phyloP scores from a whole-genome alignment of 169 alveolate species.

The Plasmodium gonderi region DNA sequence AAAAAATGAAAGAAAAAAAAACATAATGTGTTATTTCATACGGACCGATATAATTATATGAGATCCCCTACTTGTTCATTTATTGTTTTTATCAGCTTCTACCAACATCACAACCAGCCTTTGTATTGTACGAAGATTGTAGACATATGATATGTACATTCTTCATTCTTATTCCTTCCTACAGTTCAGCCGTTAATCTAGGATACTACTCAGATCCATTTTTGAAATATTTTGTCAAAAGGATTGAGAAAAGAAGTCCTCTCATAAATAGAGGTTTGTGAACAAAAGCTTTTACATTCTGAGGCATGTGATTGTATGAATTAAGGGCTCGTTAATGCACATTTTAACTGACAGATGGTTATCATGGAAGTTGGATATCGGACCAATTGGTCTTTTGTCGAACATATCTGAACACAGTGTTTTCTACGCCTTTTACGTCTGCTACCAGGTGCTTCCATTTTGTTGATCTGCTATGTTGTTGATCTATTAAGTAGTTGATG shows the following conservation, averaged over 20 bases:
- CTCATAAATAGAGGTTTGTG: constrained; percentile 74
- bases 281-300: not conserved
- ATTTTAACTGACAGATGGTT: not conserved
- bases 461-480: not conserved
- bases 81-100: too few relatives aligned
- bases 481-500: not conserved
- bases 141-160: not conserved
- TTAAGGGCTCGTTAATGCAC: not conserved
- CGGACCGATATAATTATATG: too few relatives aligned
- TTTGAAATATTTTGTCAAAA: constrained; percentile 60
- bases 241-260: constrained; percentile 53
- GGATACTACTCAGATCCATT: constrained; percentile 74
- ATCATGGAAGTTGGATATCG: not conserved
- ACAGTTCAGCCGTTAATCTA: constrained; percentile 71
- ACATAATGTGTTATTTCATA: too few relatives aligned
- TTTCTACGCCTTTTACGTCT: not conserved
- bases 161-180: not conserved
- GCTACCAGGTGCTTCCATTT: not conserved
- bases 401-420: not conserved
- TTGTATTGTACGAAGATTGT: too few relatives aligned
- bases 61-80: too few relatives aligned
- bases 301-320: not conserved
- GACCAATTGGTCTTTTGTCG: not conserved
- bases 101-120: too few relatives aligned
- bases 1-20: not conserved